Evolutionary conservation across 2,329 filamentous ascomycete species (phyloP).

Genomic region (Pseudonectria foliicola): DNA sequence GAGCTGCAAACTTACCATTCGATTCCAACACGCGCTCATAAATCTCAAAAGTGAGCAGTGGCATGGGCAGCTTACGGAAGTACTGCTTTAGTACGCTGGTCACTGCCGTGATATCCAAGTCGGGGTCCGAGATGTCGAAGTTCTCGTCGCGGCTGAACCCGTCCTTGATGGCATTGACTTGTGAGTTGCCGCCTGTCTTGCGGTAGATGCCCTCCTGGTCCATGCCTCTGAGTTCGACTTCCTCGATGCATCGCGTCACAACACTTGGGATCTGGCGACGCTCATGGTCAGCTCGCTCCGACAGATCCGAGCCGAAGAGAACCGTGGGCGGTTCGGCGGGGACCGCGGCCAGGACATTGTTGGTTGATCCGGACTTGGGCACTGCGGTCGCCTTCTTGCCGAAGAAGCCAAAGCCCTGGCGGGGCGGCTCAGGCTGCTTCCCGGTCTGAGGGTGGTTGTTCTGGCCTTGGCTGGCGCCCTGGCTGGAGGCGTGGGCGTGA

Average conservation of each 20-base stretch:
- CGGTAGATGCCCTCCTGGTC: constrained; percentile 96
- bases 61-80: constrained; percentile 85
- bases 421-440: constrained; percentile 27
- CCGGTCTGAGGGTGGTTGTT: constrained; percentile 6
- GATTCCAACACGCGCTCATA: constrained; percentile 87
- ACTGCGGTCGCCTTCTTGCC: constrained; percentile 43
- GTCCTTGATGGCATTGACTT: constrained; percentile 83
- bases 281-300: constrained; percentile 80
- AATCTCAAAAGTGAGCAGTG: constrained; percentile 84
- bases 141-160: constrained; percentile 83
- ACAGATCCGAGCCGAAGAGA: constrained; percentile 85
- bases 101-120: constrained; percentile 91
- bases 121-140: constrained; percentile 88
- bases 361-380: constrained; percentile 44
- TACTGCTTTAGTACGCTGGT: constrained; percentile 97
- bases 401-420: constrained; percentile 68
- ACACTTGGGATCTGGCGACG: constrained; percentile 83
- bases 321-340: constrained; percentile 47
- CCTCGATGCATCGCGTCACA: constrained; percentile 88
- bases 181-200: constrained; percentile 89
- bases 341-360: constrained; percentile 33
- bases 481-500: constrained; percentile 2
- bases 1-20: constrained; percentile 49
- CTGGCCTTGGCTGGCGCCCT: constrained; percentile 16
- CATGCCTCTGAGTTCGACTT: constrained; percentile 94